Base-by-base conservation (phyloP, 169 alveolate species). In the Perkinsus olseni region DNA sequence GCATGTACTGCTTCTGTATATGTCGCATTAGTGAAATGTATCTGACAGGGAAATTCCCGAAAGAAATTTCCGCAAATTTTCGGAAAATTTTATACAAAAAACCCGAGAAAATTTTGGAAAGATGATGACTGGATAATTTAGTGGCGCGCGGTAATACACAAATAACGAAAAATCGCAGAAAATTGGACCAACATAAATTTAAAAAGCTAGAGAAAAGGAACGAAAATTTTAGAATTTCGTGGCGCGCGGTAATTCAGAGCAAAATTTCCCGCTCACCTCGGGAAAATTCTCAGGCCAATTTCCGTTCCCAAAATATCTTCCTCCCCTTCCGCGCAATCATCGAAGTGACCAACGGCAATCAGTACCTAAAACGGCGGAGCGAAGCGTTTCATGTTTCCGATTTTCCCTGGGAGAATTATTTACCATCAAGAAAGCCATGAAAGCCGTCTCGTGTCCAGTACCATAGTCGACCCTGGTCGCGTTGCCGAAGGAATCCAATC, bases 381-480 rank as follows among this genome's bases (percentile, higher is more conserved):
- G 62, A 45, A 45, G 62, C 62, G 62, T 10, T 45, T 45, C 6
- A 45, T 45, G 62, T 45, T 45, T 45, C 17, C 6, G 24, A 45
- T 45, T 45, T n/a, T n/a, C n/a, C n/a, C n/a, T n/a, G n/a, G n/a
- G n/a, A n/a, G n/a, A n/a, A n/a, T n/a, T n/a, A n/a, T 45, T 45
- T 45, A 45, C 62, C 62, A 45, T 45, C 62, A 98, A 95, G 93
- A 97, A 97, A 36, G 96, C 95, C 8, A 97, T 95, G 93, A 98
- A 98, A 92, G 97, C 96, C 74, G 97, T 94, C 94, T 98, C 99
- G 93, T 97, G 99, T 34, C 99, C 99, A 0, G 99, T 98, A 10
- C 99, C 99, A 95, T 98, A 99, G 94, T 99, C 99, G 38, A 99
- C 96, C 82, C 99, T 95, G 62, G 96, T 97, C 74, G 96, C 95